These are phyloP conservation scores for Ceratocystis smalleyi DNA, from an alignment of 2,329 filamentous ascomycete genomes.

Conservation along the genomic window DNA sequence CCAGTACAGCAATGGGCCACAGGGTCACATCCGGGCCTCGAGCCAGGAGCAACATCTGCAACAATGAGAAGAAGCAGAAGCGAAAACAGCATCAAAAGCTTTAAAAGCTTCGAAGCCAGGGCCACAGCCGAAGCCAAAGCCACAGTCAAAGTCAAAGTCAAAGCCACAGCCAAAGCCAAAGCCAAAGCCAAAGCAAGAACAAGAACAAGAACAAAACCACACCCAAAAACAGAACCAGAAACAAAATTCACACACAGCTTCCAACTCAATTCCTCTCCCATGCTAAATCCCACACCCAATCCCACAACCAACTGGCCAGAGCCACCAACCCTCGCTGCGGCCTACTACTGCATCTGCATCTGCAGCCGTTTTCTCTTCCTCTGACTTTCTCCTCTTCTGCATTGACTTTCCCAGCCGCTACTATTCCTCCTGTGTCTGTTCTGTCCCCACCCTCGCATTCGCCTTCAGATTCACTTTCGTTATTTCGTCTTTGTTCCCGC, in stretches of 20 bases:
- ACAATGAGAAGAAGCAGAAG: not conserved
- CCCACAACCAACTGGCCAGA: not conserved
- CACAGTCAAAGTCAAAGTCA: constrained; percentile 3
- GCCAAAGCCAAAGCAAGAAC: not conserved
- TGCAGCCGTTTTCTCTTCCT: constrained; percentile 6
- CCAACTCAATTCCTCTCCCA: constrained; percentile 1
- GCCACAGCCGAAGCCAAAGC: constrained; percentile 2
- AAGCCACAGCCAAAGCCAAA: constrained; percentile 3
- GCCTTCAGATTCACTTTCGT: not conserved
- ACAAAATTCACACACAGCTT: constrained; percentile 3
- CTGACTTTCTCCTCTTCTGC: constrained; percentile 7
- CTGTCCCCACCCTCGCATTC: constrained; percentile 4
- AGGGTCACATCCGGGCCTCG: constrained; percentile 12
- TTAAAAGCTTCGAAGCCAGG: not conserved
- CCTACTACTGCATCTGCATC: constrained; percentile 7
- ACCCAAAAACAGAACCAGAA: constrained; percentile 4
- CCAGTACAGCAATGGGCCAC: constrained; percentile 6
- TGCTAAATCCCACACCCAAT: constrained; percentile 5
- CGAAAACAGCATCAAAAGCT: not conserved
- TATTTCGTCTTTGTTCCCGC: not conserved
- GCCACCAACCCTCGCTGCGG: constrained; percentile 3
- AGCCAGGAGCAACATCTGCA: constrained; percentile 9
- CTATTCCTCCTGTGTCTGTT: not conserved
- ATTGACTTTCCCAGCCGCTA: not conserved
- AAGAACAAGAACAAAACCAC: not conserved